phyloP scores from a whole-genome alignment of 2,329 filamentous ascomycete genomes.

The Colletotrichum sp. region DNA sequence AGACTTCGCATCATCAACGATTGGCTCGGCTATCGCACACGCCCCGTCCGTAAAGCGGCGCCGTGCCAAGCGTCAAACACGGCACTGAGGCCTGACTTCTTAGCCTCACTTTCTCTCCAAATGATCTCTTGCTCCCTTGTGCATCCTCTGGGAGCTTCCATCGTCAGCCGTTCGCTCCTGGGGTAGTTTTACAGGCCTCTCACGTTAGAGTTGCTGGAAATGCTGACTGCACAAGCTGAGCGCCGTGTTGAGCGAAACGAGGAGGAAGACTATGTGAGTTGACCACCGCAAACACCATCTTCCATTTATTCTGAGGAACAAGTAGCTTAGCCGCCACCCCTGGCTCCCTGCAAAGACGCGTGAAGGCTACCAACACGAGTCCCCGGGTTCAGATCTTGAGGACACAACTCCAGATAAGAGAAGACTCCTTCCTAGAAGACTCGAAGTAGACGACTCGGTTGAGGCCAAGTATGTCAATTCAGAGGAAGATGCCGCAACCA shows the following conservation, averaged over 20 bases:
- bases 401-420: neutral
- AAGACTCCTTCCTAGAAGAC: neutral
- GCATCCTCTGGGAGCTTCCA: neutral
- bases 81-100: neutral
- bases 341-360: neutral
- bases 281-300: accelerated
- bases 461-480: neutral
- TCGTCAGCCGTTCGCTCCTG: accelerated
- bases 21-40: neutral
- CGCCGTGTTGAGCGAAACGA: accelerated
- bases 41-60: neutral
- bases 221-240: neutral
- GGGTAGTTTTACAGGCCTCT: accelerated
- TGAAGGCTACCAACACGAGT: no score
- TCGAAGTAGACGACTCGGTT: neutral
- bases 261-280: neutral
- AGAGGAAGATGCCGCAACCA: neutral
- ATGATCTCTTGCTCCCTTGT: neutral
- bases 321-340: neutral
- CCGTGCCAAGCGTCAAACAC: neutral
- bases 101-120: neutral
- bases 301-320: neutral
- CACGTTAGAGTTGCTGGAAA: neutral
- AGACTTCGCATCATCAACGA: neutral
- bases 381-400: neutral